These are phyloP conservation scores for Trypanosoma lewisi DNA, from an alignment of 208 protist genomes.

Conservation along the genomic window DNA sequence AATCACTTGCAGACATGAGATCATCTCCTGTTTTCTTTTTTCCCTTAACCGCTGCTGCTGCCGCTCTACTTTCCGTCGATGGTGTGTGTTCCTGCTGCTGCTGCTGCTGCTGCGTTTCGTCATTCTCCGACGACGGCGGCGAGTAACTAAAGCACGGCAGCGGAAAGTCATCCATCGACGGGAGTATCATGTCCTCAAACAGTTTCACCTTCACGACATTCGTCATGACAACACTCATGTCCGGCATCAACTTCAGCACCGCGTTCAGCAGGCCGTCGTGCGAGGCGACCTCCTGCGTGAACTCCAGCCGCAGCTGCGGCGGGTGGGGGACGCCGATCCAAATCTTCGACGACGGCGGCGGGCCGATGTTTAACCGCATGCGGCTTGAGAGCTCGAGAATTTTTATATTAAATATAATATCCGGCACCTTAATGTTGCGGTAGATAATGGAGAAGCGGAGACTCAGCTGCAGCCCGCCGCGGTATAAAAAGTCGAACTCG, in stretches of 20 bases:
- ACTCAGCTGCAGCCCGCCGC: slow-evolving; percentile 63
- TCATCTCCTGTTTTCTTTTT: too few relatives aligned
- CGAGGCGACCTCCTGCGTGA: slow-evolving; percentile 76
- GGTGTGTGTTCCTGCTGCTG: too few relatives aligned
- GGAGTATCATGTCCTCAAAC: slow-evolving; percentile 85
- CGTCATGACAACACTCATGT: slow-evolving; percentile 66
- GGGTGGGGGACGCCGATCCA: slow-evolving; percentile 58
- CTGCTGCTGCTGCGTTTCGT: background rate
- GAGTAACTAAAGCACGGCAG: slow-evolving; percentile 39
- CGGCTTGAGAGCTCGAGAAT: slow-evolving; percentile 75
- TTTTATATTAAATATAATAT: slow-evolving; percentile 73
- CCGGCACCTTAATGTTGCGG: slow-evolving; percentile 57
- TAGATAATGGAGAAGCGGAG: slow-evolving; percentile 71
- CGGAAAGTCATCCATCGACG: slow-evolving; percentile 82
- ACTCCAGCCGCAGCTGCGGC: slow-evolving; percentile 70
- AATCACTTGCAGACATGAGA: too few relatives aligned
- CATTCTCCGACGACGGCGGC: slow-evolving; percentile 13
- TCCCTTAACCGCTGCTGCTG: too few relatives aligned
- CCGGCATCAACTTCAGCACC: slow-evolving; percentile 63
- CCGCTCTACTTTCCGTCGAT: too few relatives aligned
- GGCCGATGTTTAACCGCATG: slow-evolving; percentile 65
- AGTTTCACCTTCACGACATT: slow-evolving; percentile 67
- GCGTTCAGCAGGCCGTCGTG: slow-evolving; percentile 66
- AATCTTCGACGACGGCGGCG: slow-evolving; percentile 74
- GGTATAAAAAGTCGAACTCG: slow-evolving; percentile 85